Evolutionary conservation across 2,329 filamentous ascomycete species (phyloP), one percentile per base, ranked within the genome.

Genomic region (Ophiocordyceps sinensis): DNA sequence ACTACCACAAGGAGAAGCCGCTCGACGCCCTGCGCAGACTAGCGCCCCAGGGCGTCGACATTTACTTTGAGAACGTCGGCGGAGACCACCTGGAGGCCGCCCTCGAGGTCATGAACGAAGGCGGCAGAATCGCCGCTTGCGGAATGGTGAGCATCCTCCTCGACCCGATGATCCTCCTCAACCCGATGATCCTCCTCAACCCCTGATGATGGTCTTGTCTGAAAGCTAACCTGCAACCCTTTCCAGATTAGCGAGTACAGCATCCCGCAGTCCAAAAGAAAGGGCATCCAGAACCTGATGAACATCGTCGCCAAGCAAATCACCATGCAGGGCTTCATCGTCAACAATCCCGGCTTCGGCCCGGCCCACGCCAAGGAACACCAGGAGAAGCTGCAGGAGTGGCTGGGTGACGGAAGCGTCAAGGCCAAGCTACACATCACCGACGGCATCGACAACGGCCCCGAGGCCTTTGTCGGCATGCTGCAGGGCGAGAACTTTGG

Each of bases 1-100:
- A 93, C 69, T 93, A 93, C 71, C 89, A 91, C 72, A 87, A 75
- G 49, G 84, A 91, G 65, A 74, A 71, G 49, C 72, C 84, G 0
- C 55, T 62, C 1, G 79, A 80, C 11, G 85, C 83, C 0, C 68
- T 93, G 42, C 61, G 67, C 48, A 71, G 82, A 43, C 69, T 91
- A 15, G 82, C 82, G 0, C 84, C 85, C 1, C 61, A 86, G 12
- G 85, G 85, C 5, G 72, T 93, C 46, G 85, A 93, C 53, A 85
- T 72, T 17, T 71, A 71, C 57, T 73, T 62, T 43, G 70, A 73
- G 47, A 73, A 72, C 42, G 70, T 74, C 5, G 70, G 69, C 11
- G 69, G 68, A 6, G 68, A 70, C 28, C 68, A 71, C 39, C 58
- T 73, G 28, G 66, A 70, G 47, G 70, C 66, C 26, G 61, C 61